Evolutionary conservation across 2,329 filamentous ascomycete species (phyloP).

Genomic region (Cercospora sp.): DNA sequence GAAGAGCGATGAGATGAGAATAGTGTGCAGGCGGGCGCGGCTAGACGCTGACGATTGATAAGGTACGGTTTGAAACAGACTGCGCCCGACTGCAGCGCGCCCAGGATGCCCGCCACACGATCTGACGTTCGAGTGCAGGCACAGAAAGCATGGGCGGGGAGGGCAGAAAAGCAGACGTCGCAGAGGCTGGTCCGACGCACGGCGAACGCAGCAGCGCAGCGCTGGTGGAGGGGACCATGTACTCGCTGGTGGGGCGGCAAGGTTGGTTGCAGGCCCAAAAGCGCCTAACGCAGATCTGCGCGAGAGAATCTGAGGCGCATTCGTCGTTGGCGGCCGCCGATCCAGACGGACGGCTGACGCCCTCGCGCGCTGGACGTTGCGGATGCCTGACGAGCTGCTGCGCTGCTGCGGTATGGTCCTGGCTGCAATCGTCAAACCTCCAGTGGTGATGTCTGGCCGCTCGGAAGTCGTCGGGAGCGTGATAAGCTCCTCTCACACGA

Average conservation of each 20-base stretch:
- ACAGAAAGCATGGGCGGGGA: conserved; percentile 18
- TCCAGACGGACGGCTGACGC: background rate
- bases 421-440: background rate
- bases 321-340: conserved; percentile 8
- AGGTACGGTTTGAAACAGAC: conserved; percentile 26
- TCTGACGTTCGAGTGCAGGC: conserved; percentile 25
- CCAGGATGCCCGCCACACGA: conserved; percentile 26
- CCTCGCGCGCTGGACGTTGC: background rate
- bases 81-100: conserved; percentile 20
- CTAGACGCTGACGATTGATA: conserved; percentile 23
- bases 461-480: conserved; percentile 20
- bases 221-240: conserved; percentile 17
- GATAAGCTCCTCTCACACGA: conserved; percentile 9
- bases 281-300: conserved; percentile 21
- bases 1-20: conserved; percentile 14
- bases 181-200: background rate
- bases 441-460: background rate
- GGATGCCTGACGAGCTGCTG: conserved; percentile 10
- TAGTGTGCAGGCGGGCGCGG: conserved; percentile 15
- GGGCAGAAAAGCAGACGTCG: conserved; percentile 1
- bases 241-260: conserved; percentile 16
- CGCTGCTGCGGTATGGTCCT: background rate
- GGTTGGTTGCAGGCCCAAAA: conserved; percentile 22
- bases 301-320: conserved; percentile 10
- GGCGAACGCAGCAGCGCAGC: conserved; percentile 2